Evolutionary conservation across 192 early-diverging fungal species (phyloP), one percentile per base, ranked within the genome.

Genomic region (Funneliformis geosporum): DNA sequence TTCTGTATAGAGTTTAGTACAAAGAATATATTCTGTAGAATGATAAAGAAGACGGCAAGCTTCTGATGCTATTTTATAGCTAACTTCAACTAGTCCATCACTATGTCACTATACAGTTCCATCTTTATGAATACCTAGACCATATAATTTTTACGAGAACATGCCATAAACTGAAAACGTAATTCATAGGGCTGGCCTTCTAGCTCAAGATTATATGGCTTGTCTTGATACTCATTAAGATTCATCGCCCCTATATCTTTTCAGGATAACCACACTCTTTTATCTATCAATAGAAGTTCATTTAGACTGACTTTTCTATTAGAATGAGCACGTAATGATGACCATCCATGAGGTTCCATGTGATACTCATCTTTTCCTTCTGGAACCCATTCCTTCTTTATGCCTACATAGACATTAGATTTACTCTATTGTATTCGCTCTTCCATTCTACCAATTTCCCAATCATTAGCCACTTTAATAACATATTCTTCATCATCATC

Each of bases 21-120:
- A 43, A 43, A 43, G 4, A n/a, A n/a, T n/a, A n/a, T n/a, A n/a
- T n/a, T n/a, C n/a, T n/a, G n/a, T n/a, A n/a, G n/a, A n/a, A n/a
- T n/a, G n/a, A n/a, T n/a, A n/a, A n/a, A n/a, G n/a, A n/a, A n/a
- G n/a, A n/a, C n/a, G n/a, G n/a, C n/a, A 16, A 66, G 4, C 14
- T 66, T 66, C 11, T 66, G 12, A 38, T 66, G 65, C 65, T 5
- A 66, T 66, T 66, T 66, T 66, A 66, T 66, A 38, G 28, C 28
- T 27, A 33, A 38, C 2, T 0, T 16, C 0, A 39, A 66, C 12
- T 66, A 38, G 2, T 38, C 1, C 8, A 28, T 66, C 12, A 66
- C 25, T 66, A 66, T 66, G 11, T 14, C 2, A 66, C 65, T 12
- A 66, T 28, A 66, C 11, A 28, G 28, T 66, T 66, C 28, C 28